phyloP scores from a whole-genome alignment of 805 yeast genomes.

The Zygoascus flipseniorum region DNA sequence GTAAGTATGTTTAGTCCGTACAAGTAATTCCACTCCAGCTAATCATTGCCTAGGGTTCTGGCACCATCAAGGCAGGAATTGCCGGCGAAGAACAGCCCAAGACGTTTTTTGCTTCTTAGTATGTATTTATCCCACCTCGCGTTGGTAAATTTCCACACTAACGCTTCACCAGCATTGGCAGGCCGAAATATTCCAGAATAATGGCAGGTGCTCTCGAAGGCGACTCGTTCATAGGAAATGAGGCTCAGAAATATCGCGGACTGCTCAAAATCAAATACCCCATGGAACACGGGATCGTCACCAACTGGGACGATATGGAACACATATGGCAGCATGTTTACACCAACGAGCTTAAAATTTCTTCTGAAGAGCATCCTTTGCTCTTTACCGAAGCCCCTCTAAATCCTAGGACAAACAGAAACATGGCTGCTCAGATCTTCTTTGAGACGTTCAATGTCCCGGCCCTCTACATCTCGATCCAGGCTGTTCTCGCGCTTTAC shows the following conservation, averaged over 20 bases:
- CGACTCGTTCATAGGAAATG: slow-evolving; percentile 64
- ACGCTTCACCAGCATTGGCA: slow-evolving; percentile 42
- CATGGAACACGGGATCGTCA: slow-evolving; percentile 67
- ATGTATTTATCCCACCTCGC: slow-evolving; percentile 16
- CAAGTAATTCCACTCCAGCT: not conserved
- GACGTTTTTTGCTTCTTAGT: slow-evolving; percentile 49
- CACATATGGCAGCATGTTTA: slow-evolving; percentile 65
- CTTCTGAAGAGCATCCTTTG: slow-evolving; percentile 76
- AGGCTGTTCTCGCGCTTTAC: slow-evolving; percentile 75
- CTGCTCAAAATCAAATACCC: slow-evolving; percentile 66
- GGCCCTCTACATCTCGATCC: slow-evolving; percentile 62
- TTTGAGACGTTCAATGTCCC: slow-evolving; percentile 71
- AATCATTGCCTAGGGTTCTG: slow-evolving; percentile 51
- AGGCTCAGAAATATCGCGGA: slow-evolving; percentile 72
- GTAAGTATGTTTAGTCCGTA: slow-evolving; percentile 23
- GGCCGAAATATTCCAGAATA: slow-evolving; percentile 73
- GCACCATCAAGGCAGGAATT: slow-evolving; percentile 78
- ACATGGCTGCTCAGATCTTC: slow-evolving; percentile 50
- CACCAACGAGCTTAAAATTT: slow-evolving; percentile 45
- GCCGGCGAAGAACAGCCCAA: slow-evolving; percentile 87
- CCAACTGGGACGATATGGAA: slow-evolving; percentile 85
- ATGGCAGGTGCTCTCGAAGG: slow-evolving; percentile 67
- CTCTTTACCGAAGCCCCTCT: slow-evolving; percentile 84
- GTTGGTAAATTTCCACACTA: not conserved
- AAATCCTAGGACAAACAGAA: slow-evolving; percentile 58